Percentiles rank a stretch among this genome's conserved stretches.
Conservation (phyloP, 306 rosid species). For the Albizia julibrissin region DNA sequence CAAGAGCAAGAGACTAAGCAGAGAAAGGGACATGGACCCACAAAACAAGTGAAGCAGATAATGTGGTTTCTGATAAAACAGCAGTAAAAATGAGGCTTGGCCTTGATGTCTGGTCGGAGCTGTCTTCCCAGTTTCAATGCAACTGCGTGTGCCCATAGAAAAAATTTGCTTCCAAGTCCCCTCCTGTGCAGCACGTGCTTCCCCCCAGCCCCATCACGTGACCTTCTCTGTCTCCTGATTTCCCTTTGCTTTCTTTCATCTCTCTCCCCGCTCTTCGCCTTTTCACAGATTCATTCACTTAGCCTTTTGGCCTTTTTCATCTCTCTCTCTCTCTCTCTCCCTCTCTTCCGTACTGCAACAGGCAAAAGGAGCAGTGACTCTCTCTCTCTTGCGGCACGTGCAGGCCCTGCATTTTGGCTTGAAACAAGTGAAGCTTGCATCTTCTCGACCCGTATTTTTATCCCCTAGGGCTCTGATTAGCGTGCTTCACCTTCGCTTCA, state of each 20-base stretch:
- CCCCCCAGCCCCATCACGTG: constrained; percentile 51
- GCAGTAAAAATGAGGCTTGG: not conserved
- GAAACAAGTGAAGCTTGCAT: constrained; percentile 12
- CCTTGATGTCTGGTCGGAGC: not conserved
- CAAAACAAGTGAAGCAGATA: not conserved
- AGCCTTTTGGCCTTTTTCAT: constrained; percentile 32
- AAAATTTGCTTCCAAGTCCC: constrained; percentile 6
- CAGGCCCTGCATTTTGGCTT: constrained; percentile 2
- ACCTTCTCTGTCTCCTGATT: constrained; percentile 37
- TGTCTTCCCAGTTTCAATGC: not conserved
- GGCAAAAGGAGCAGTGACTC: constrained; percentile 30
- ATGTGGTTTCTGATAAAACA: not conserved
- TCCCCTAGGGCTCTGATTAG: not conserved
- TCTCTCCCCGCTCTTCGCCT: not conserved
- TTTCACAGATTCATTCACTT: constrained; percentile 30
- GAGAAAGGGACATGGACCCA: constrained; percentile 5
- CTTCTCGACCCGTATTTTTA: not conserved
- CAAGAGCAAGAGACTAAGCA: not conserved
- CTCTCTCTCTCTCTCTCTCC: not conserved
- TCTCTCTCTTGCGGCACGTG: constrained; percentile 25
- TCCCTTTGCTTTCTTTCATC: constrained; percentile 8
- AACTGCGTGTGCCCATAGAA: not conserved
- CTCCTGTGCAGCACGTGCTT: constrained; percentile 56
- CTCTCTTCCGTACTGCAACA: constrained; percentile 42
- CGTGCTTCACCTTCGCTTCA: not conserved